Base-by-base conservation (phyloP, 441 rosid genomes). In the Adansonia madagascariensis region DNA sequence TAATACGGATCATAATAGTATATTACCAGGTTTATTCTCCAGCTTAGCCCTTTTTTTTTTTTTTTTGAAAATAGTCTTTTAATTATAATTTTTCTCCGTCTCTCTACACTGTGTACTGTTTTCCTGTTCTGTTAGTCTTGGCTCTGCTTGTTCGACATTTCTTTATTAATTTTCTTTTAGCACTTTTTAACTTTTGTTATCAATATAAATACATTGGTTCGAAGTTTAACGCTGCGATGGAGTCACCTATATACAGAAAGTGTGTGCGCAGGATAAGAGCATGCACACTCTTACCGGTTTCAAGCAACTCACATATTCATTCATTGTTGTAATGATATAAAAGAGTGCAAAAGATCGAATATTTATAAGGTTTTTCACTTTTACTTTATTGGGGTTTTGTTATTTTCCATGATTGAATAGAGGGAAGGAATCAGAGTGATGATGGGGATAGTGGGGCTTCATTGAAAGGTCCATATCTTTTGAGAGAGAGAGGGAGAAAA, bases 151-250 rank as follows among this genome's bases (percentile, higher is more conserved):
- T 75, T 63, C 53, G n/a, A 8, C 7, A 69, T 75, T 81, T 66
- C 17, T 60, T 80, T 71, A 50, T 44, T 68, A 8, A 14, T 44
- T 8, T 56, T 69, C 7, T 0, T 20, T n/a, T 52, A 6, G 2
- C 43, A 31, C 53, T 74, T 18, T 15, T 14, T 31, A 14, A 15
- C 8, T 74, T 43, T 39, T 77, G 9, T 67, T 44, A 17, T 20
- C 35, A 17, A 24, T 46, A 14, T 56, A 44, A 6, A 70, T 69
- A n/a, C 14, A 49, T 8, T 24, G 73, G 59, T 70, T 50, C 39
- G 73, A 70, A 83, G 89, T 85, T 88, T 83, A 90, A 93, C 91
- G 98, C 98, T 93, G 96, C 96, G 80, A 91, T 87, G 94, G 82
- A 88, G 91, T 92, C 90, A 83, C 87, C 84, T 82, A 80, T 85